Conservation (phyloP, 2,329 filamentous ascomycete species). For the Fusarium subtropicale region DNA sequence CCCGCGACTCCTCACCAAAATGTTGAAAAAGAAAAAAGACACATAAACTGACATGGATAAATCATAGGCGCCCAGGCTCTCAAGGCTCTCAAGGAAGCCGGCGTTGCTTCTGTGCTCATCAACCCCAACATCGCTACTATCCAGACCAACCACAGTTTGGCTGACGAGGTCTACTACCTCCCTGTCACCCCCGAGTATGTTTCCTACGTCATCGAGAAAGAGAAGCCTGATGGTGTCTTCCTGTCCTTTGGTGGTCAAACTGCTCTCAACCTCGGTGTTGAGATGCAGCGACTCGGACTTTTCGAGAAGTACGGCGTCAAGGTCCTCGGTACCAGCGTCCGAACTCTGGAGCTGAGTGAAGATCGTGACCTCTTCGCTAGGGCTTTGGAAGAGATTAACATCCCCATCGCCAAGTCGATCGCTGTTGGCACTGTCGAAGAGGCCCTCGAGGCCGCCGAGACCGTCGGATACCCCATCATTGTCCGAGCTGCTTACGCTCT, state of each 20-base stretch:
- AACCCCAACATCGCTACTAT: constrained; percentile 99
- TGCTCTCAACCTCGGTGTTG: constrained; percentile 93
- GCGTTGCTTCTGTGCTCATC: constrained; percentile 89
- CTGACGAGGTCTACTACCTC: constrained; percentile 97
- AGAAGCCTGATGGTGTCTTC: constrained; percentile 96
- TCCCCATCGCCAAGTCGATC: constrained; percentile 96
- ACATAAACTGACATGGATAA: constrained; percentile 34
- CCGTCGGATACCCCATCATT: constrained; percentile 96
- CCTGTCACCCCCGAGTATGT: constrained; percentile 98
- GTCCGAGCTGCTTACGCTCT: constrained; percentile 97
- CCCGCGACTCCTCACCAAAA: constrained; percentile 36
- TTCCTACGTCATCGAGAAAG: constrained; percentile 95
- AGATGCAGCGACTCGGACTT: constrained; percentile 95
- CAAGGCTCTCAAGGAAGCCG: constrained; percentile 96
- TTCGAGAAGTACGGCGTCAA: constrained; percentile 96
- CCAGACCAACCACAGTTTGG: constrained; percentile 94
- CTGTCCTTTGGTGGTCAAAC: constrained; percentile 98
- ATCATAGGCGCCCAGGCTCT: constrained; percentile 88
- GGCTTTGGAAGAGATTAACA: constrained; percentile 96
- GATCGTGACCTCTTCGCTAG: constrained; percentile 96
- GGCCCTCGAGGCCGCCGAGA: constrained; percentile 85
- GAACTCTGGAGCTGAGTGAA: constrained; percentile 93
- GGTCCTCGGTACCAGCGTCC: constrained; percentile 93
- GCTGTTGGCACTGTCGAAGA: constrained; percentile 93
- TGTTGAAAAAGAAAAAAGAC: constrained; percentile 8